Conservation (phyloP, 1,284 basidiomycete genomes). For the Microbotryomycetes sp. region DNA sequence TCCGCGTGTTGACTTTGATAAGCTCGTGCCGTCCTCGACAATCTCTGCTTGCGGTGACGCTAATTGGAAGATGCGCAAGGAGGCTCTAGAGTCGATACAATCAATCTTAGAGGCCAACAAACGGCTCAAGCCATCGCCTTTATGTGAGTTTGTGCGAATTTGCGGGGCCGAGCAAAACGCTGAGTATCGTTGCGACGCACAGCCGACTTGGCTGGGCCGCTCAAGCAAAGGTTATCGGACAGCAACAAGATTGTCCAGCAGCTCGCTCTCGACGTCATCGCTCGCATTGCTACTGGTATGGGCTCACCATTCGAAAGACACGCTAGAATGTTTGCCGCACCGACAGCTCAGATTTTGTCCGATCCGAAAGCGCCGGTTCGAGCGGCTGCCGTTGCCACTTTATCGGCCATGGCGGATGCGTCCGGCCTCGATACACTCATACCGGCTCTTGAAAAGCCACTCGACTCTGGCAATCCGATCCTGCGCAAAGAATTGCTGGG, state of each 20-base stretch:
- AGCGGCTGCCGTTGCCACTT: slow-evolving; percentile 63
- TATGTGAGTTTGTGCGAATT: slow-evolving; percentile 61
- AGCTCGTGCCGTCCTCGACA: slow-evolving; percentile 72
- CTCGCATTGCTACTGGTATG: slow-evolving; percentile 86
- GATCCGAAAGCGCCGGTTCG: slow-evolving; percentile 90
- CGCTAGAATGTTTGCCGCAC: slow-evolving; percentile 63
- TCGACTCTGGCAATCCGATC: slow-evolving; percentile 82
- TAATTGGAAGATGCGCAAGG: slow-evolving; percentile 91
- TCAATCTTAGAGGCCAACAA: slow-evolving; percentile 82
- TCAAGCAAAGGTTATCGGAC: slow-evolving; percentile 84
- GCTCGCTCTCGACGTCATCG: slow-evolving; percentile 81
- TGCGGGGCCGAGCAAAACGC: background rate
- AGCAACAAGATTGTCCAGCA: slow-evolving; percentile 90
- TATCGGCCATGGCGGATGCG: slow-evolving; percentile 76
- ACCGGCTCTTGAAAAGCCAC: slow-evolving; percentile 62
- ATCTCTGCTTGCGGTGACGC: slow-evolving; percentile 81
- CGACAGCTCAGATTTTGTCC: slow-evolving; percentile 76
- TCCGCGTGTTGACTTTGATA: slow-evolving; percentile 88
- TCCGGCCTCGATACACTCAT: slow-evolving; percentile 78
- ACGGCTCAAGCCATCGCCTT: slow-evolving; percentile 69
- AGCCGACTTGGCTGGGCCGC: slow-evolving; percentile 83
- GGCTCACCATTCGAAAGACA: slow-evolving; percentile 91
- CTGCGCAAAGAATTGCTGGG: slow-evolving; percentile 74
- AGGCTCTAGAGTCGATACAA: slow-evolving; percentile 79
- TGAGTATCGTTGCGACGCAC: slow-evolving; percentile 3